Evolutionary conservation across 768 basidiomycete species (phyloP), one percentile per base, ranked within the genome.

Genomic region (Phlebiopsis gigantea): DNA sequence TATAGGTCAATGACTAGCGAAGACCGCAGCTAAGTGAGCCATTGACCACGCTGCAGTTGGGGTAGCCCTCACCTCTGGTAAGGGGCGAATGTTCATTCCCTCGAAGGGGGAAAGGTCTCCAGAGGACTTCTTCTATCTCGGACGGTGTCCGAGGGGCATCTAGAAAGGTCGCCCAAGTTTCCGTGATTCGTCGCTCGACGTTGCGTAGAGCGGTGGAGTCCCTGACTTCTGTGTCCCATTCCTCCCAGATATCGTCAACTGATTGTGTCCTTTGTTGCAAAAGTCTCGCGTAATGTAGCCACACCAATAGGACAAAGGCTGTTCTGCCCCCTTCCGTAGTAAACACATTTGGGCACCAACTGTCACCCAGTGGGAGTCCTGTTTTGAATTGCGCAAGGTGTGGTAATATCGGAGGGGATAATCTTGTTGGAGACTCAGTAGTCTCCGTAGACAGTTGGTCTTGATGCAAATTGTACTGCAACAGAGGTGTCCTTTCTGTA

Each of bases 81-180:
- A 39, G 17, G 17, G 34, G 17, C 34, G 17, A 2, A 2, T 2
- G 12, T 9, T 39, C 12, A 17, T 9, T 9, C 3, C 12, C 2
- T 10, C 17, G 34, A 9, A 39, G 17, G 2, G 70, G 70, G 56
- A 81, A 81, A 9, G 65, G 56, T 5, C 71, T 69, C 82, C 82
- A 84, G 25, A 85, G 64, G 14, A 77, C 69, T 4, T 72, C 71
- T 49, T 80, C 73, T 17, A 84, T 69, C 53, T 83, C 77, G 22
- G 62, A 64, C 8, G 70, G 59, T 22, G 66, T 71, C 17, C 75
- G 74, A 51, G 73, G 72, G 19, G 71, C 72, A 15, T 66, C 59
- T 9, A 83, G 67, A 62, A 79, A 83, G 15, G 64, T 55, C 5
- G 64, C 60, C 80, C 80, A 82, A 1, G 75, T 53, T 7, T 62